Evolutionary conservation across 768 basidiomycete species (phyloP).

Genomic region (Cystofilobasidium macerans): DNA sequence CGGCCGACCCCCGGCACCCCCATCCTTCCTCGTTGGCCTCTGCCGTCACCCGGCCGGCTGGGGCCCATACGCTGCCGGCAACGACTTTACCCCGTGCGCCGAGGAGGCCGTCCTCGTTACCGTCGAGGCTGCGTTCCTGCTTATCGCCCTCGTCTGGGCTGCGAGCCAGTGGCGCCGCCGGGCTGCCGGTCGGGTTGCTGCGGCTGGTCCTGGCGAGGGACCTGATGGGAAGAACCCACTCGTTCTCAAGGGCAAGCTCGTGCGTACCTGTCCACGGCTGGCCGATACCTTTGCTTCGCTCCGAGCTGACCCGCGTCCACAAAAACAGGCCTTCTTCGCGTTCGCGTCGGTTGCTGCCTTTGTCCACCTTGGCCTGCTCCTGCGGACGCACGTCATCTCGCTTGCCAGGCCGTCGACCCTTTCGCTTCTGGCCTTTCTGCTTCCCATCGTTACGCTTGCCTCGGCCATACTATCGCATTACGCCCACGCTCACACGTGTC

Average conservation of each 20-base stretch:
- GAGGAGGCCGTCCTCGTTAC: slow-evolving; percentile 54
- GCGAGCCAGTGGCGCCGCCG: background rate
- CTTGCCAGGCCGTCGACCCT: slow-evolving; percentile 44
- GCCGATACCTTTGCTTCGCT: background rate
- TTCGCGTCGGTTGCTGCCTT: slow-evolving; percentile 33
- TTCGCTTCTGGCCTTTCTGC: slow-evolving; percentile 47
- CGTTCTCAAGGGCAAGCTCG: slow-evolving; percentile 56
- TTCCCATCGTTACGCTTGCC: slow-evolving; percentile 37
- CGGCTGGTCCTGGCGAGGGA: slow-evolving; percentile 46
- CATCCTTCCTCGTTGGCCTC: background rate
- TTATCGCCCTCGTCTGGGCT: background rate
- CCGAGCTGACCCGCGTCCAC: slow-evolving; percentile 38
- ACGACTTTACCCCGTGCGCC: slow-evolving; percentile 71
- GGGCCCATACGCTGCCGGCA: slow-evolving; percentile 50
- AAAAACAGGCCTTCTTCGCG: slow-evolving; percentile 18
- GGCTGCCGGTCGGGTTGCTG: too few relatives aligned
- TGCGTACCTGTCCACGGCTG: slow-evolving; percentile 39
- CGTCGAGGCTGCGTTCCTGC: background rate
- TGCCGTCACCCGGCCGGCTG: slow-evolving; percentile 49
- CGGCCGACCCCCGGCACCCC: background rate
- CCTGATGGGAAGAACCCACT: slow-evolving; percentile 33
- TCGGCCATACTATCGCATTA: slow-evolving; percentile 47
- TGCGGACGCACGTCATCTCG: slow-evolving; percentile 44
- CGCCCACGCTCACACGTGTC: slow-evolving; percentile 60
- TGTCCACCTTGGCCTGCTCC: slow-evolving; percentile 43